These are phyloP conservation scores for Prinsepia uniflora DNA, from an alignment of 306 rosid genomes.

Conservation along the genomic window DNA sequence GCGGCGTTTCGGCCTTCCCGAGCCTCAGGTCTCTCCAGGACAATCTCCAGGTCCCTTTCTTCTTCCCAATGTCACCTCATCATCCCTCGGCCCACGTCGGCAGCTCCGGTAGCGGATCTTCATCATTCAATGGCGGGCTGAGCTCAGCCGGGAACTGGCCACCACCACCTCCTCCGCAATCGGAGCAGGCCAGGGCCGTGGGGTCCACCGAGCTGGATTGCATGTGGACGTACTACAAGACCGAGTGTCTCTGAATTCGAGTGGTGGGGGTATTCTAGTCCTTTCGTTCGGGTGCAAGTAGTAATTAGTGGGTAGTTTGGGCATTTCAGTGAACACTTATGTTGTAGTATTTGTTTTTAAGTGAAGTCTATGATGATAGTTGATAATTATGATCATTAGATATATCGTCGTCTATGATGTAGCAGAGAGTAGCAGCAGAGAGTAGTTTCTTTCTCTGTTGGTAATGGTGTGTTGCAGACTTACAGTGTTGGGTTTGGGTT, in stretches of 20 bases:
- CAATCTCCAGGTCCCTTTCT: slow-evolving; percentile 68
- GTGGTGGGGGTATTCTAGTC: not conserved
- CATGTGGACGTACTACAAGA: slow-evolving; percentile 70
- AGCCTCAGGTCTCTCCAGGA: slow-evolving; percentile 81
- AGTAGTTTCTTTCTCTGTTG: not conserved
- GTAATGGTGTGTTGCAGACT: not conserved
- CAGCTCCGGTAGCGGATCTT: not conserved
- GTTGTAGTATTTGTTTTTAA: too few relatives aligned
- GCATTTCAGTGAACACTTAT: not conserved
- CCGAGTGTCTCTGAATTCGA: not conserved
- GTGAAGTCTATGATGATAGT: not conserved
- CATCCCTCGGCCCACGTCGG: slow-evolving; percentile 6
- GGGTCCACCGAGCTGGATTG: slow-evolving; percentile 64
- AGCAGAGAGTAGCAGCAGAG: not conserved
- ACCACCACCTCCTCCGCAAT: not conserved
- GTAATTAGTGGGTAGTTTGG: not conserved
- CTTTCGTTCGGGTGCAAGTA: not conserved
- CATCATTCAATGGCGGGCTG: slow-evolving; percentile 22
- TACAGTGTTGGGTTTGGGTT: not conserved
- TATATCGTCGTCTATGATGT: not conserved
- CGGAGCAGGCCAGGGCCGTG: slow-evolving; percentile 38
- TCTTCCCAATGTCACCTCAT: slow-evolving; percentile 28
- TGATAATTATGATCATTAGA: not conserved
- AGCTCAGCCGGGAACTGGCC: slow-evolving; percentile 37
- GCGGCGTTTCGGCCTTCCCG: slow-evolving; percentile 69